Conservation (phyloP, 257 asterid genomes). For the Galeopsis tetrahit region DNA sequence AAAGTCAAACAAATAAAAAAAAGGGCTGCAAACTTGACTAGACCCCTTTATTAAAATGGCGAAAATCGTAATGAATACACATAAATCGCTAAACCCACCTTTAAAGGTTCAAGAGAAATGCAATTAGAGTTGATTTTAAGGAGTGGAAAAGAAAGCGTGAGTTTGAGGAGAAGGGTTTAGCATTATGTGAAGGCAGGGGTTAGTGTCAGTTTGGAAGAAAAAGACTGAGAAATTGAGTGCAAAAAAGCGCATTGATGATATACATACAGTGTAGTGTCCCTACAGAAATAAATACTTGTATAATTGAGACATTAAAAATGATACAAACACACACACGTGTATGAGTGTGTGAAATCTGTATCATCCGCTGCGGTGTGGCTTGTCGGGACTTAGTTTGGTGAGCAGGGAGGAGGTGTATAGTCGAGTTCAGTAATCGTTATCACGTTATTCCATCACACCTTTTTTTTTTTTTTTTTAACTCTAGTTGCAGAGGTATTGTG, state of each 20-base stretch:
- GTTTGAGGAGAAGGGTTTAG: constrained; percentile 30
- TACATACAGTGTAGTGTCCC: too few species aligned
- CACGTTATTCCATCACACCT: too few species aligned
- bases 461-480: too few species aligned
- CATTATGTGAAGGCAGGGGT: constrained; percentile 14
- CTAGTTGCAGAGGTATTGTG: too few species aligned
- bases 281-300: neutral
- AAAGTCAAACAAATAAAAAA: constrained; percentile 6
- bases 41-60: constrained; percentile 29
- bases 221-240: constrained; percentile 10
- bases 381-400: constrained; percentile 48
- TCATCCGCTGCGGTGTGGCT: constrained; percentile 44
- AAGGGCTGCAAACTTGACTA: constrained; percentile 39
- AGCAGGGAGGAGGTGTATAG: too few species aligned
- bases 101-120: constrained; percentile 27
- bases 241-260: neutral
- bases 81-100: constrained; percentile 38
- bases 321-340: neutral
- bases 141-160: neutral
- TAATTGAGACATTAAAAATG: neutral
- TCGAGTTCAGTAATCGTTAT: too few species aligned
- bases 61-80: constrained; percentile 5
- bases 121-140: neutral
- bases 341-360: constrained; percentile 4
- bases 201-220: constrained; percentile 25